Percentiles rank a stretch among this genome's conserved stretches.
phyloP scores from a whole-genome alignment of 192 early-diverging fungal species.

The Coemansia nantahalensis region DNA sequence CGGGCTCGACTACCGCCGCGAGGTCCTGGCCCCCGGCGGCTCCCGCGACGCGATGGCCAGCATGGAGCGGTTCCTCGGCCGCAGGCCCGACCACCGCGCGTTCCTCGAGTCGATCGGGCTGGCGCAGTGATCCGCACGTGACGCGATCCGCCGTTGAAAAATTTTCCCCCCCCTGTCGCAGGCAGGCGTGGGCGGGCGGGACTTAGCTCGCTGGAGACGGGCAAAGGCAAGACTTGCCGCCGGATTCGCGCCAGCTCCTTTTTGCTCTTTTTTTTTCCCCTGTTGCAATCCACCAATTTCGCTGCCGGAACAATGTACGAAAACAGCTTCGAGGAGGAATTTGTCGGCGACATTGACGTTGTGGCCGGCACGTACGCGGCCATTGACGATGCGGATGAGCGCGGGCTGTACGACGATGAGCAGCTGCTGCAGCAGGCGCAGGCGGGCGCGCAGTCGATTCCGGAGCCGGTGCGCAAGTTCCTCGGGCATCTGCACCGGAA shows the following conservation, averaged over 20 bases:
- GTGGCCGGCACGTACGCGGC: conserved; percentile 47
- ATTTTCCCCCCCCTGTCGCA: too few species aligned
- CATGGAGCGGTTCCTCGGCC: conserved; percentile 47
- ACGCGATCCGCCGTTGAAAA: too few species aligned
- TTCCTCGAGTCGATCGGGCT: conserved; percentile 59
- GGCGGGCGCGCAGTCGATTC: conserved; percentile 60
- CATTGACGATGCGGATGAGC: conserved; percentile 32
- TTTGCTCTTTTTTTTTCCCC: too few species aligned
- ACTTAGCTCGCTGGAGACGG: too few species aligned
- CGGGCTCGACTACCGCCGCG: conserved; percentile 72
- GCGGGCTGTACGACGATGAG: conserved; percentile 31
- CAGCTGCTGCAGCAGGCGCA: conserved; percentile 39
- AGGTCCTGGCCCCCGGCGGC: conserved; percentile 70
- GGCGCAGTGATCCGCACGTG: too few species aligned
- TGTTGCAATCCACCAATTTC: too few species aligned
- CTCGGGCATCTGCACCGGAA: conserved; percentile 77
- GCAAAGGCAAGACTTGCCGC: conserved; percentile 11
- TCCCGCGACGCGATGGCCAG: conserved; percentile 65
- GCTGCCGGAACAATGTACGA: conserved; percentile 36
- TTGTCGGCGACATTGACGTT: conserved; percentile 48
- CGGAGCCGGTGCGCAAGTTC: conserved; percentile 82
- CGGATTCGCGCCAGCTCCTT: too few species aligned
- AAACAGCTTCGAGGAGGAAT: conserved; percentile 46
- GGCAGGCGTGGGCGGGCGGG: too few species aligned
- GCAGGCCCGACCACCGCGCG: conserved; percentile 59